phyloP scores from a whole-genome alignment of 2,329 filamentous ascomycete species.

The Dactylellina cionopaga region DNA sequence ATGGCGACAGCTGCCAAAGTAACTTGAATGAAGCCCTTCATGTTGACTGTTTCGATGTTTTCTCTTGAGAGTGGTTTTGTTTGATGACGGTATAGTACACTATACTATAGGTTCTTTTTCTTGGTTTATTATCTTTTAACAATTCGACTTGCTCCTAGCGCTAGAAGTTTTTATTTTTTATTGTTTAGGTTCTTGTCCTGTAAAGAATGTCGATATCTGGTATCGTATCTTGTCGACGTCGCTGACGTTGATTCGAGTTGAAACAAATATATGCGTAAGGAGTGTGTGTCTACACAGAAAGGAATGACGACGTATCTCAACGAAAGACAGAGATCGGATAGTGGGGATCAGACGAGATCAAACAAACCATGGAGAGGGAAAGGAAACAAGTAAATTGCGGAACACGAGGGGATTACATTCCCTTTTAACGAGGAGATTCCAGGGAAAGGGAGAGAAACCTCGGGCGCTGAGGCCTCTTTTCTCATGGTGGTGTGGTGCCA shows the following conservation, averaged over 20 bases:
- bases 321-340: conserved; percentile 41
- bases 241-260: conserved; percentile 41
- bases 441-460: too few relatives aligned
- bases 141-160: too few relatives aligned
- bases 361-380: conserved; percentile 29
- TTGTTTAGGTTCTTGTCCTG: not conserved
- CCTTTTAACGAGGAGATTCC: conserved; percentile 22
- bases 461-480: conserved; percentile 15
- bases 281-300: conserved; percentile 33
- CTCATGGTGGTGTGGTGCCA: not conserved
- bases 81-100: too few relatives aligned
- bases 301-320: conserved; percentile 41
- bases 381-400: conserved; percentile 15
- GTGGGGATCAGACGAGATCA: conserved; percentile 14
- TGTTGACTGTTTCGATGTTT: conserved; percentile 7
- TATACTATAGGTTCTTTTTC: too few relatives aligned
- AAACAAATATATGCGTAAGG: conserved; percentile 43
- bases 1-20: conserved; percentile 36
- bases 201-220: conserved; percentile 38
- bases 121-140: too few relatives aligned
- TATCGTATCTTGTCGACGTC: conserved; percentile 46
- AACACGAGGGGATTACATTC: conserved; percentile 14
- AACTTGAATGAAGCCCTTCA: conserved; percentile 44
- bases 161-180: not conserved
- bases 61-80: not conserved